These are phyloP conservation scores for Luffa aegyptiaca DNA, from an alignment of 306 rosid species.

Conservation along the genomic window DNA sequence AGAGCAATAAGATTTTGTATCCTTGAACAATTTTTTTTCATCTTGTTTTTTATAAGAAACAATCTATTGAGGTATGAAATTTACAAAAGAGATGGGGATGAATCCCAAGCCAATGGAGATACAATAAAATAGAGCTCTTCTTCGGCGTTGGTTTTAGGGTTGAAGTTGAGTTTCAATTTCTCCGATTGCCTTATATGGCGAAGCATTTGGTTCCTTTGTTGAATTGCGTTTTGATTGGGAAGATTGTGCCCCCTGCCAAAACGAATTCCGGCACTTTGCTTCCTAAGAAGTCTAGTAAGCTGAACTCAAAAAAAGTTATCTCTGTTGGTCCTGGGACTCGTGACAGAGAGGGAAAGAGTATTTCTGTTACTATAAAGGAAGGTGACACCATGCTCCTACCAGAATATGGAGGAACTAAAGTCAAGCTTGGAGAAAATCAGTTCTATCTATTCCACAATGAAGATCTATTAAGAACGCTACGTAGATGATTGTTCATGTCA, in stretches of 20 bases:
- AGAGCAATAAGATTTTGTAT: not conserved
- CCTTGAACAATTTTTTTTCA: not conserved
- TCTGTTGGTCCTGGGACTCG: constrained; percentile 58
- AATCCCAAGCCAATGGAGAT: not conserved
- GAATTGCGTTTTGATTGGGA: constrained; percentile 65
- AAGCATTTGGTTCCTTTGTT: constrained; percentile 61
- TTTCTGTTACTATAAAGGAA: constrained; percentile 51
- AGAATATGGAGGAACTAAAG: constrained; percentile 65
- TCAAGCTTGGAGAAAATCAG: constrained; percentile 67
- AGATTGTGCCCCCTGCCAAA: constrained; percentile 56
- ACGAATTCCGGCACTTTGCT: constrained; percentile 49
- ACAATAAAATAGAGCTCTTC: not conserved
- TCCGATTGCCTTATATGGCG: constrained; percentile 30
- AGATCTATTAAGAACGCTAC: constrained; percentile 40
- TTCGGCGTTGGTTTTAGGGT: not conserved
- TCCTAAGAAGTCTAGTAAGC: constrained; percentile 46
- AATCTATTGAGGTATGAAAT: too few species aligned
- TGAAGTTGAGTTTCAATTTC: not conserved
- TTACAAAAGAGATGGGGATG: not conserved
- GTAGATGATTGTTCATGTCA: constrained; percentile 22
- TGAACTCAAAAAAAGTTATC: constrained; percentile 65
- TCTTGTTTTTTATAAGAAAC: too few species aligned
- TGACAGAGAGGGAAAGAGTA: constrained; percentile 40
- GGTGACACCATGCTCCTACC: constrained; percentile 72
- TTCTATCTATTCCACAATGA: constrained; percentile 38